Evolutionary conservation across 805 yeast species (phyloP).

Genomic region (Jamesozyma spencerorum): DNA sequence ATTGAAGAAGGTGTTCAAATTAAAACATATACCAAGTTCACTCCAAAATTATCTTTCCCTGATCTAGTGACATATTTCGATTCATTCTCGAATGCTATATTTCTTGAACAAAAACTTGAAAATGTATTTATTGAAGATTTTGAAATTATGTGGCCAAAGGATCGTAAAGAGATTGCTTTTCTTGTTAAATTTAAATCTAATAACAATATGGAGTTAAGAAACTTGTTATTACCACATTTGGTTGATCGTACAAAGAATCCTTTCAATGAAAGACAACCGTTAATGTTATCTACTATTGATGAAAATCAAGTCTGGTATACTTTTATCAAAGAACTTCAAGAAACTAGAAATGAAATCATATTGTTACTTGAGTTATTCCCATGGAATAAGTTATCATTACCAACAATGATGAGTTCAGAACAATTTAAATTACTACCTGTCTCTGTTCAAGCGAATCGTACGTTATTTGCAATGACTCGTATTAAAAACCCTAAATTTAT

Average conservation of each 20-base stretch:
- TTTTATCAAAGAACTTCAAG: slow-evolving; percentile 37
- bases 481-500: slow-evolving; percentile 44
- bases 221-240: slow-evolving; percentile 42
- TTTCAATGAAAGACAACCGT: slow-evolving; percentile 48
- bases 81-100: slow-evolving; percentile 52
- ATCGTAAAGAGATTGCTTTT: slow-evolving; percentile 32
- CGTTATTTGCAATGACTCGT: slow-evolving; percentile 56
- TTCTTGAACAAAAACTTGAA: slow-evolving; percentile 50
- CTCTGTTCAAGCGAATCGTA: slow-evolving; percentile 53
- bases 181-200: slow-evolving; percentile 15
- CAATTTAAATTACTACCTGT: slow-evolving; percentile 44
- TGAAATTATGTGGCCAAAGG: slow-evolving; percentile 45
- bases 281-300: slow-evolving; percentile 42
- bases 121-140: slow-evolving; percentile 40
- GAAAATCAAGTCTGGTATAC: slow-evolving; percentile 54
- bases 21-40: slow-evolving; percentile 29
- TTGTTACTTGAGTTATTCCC: slow-evolving; percentile 43
- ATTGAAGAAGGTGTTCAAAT: slow-evolving; percentile 29
- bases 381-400: slow-evolving; percentile 50
- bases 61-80: slow-evolving; percentile 43
- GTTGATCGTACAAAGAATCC: slow-evolving; percentile 49
- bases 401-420: slow-evolving; percentile 32
- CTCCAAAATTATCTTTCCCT: slow-evolving; percentile 40
- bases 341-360: slow-evolving; percentile 24
- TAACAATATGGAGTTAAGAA: slow-evolving; percentile 35